These are phyloP conservation scores for Uronychia binucleata DNA, from an alignment of 73 alveolate species.

Conservation along the genomic window DNA sequence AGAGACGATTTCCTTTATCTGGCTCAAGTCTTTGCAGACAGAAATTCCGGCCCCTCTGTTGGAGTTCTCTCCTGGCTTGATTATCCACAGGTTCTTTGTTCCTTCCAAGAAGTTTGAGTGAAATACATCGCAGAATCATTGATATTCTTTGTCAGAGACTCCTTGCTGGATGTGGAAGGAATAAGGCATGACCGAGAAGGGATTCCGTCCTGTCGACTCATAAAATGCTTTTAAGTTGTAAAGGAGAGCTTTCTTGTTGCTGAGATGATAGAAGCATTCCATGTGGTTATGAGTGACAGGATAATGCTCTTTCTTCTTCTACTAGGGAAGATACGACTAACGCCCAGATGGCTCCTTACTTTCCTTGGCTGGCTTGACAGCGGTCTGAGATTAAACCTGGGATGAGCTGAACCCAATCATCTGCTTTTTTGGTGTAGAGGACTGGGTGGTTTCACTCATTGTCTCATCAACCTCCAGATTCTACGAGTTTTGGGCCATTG, in stretches of 20 bases:
- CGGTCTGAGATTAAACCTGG: too few relatives aligned
- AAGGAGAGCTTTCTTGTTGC: background rate
- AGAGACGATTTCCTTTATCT: conserved; percentile 23
- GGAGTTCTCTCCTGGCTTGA: conserved; percentile 77
- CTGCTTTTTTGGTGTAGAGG: background rate
- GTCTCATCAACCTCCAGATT: background rate
- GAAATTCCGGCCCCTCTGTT: conserved; percentile 73
- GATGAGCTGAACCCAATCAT: background rate
- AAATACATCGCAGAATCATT: background rate
- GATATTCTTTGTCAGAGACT: background rate
- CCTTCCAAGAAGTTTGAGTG: background rate
- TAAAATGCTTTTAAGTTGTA: background rate
- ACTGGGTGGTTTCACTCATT: background rate
- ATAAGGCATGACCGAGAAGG: background rate
- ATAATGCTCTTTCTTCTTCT: background rate
- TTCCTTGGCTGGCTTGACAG: background rate
- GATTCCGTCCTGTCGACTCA: background rate
- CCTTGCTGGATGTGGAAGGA: background rate
- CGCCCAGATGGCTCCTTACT: background rate
- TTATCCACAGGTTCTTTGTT: conserved; percentile 75
- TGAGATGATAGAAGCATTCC: background rate
- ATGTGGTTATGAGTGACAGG: background rate
- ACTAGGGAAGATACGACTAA: background rate
- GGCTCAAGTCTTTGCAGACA: conserved; percentile 48
- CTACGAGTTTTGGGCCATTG: background rate